Conservation (phyloP, 192 early-diverging fungal genomes). For the Coemansia sp. region DNA sequence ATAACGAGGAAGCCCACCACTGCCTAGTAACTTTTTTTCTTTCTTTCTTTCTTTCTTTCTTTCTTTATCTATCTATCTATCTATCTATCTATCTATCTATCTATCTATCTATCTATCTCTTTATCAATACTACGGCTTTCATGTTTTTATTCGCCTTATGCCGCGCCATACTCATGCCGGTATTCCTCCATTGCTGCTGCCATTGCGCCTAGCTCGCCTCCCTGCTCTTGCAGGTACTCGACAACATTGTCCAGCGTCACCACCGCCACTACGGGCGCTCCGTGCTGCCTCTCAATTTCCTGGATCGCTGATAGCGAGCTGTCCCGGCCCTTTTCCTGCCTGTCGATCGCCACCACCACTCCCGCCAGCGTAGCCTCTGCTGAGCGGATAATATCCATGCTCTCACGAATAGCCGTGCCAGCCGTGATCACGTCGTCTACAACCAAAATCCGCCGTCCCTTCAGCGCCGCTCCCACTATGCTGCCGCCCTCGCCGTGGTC, state of each 20-base stretch:
- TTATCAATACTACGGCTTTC: not conserved
- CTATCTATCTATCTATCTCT: too few species aligned
- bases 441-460: slow-evolving; percentile 69
- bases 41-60: too few species aligned
- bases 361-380: slow-evolving; percentile 74
- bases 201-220: slow-evolving; percentile 41
- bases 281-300: slow-evolving; percentile 81
- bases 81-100: too few species aligned
- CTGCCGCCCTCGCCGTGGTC: slow-evolving; percentile 98
- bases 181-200: slow-evolving; percentile 77
- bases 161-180: slow-evolving; percentile 77
- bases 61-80: too few species aligned
- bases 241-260: slow-evolving; percentile 85
- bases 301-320: slow-evolving; percentile 83
- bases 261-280: slow-evolving; percentile 79
- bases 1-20: too few species aligned
- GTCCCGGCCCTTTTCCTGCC: slow-evolving; percentile 77
- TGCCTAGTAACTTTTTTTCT: too few species aligned
- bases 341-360: slow-evolving; percentile 89
- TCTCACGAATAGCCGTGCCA: slow-evolving; percentile 96
- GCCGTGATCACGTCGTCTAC: slow-evolving; percentile 99
- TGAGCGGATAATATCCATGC: slow-evolving; percentile 72
- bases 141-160: not conserved
- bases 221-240: slow-evolving; percentile 74
- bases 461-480: slow-evolving; percentile 86